A percentile compares a stretch with the other conserved stretches of the same genome.
Conservation (phyloP, 305 asterid species). For the Fraxinus paxiana region DNA sequence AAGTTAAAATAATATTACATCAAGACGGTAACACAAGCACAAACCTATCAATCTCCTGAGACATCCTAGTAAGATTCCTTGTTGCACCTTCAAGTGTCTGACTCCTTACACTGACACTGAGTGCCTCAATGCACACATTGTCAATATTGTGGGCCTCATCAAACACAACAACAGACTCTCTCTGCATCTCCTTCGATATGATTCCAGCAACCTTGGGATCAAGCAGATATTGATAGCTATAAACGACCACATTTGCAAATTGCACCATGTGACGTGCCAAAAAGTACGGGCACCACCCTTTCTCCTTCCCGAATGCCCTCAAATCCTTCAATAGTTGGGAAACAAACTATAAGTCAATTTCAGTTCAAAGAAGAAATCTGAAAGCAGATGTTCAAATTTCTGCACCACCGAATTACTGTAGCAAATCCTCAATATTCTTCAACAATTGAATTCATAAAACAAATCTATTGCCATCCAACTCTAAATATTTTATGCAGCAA, state of each 20-base stretch:
- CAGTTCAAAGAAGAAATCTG: background rate
- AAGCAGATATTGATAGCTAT: conserved; percentile 91
- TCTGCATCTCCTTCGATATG: conserved; percentile 97
- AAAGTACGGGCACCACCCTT: conserved; percentile 96
- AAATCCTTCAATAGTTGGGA: conserved; percentile 53
- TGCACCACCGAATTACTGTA: background rate
- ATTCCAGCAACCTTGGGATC: conserved; percentile 98
- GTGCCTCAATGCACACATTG: conserved; percentile 96
- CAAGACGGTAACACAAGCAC: conserved; percentile 17
- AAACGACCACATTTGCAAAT: conserved; percentile 89
- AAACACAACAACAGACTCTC: conserved; percentile 90
- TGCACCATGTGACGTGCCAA: conserved; percentile 96
- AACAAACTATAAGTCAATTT: conserved; percentile 15
- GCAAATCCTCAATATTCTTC: conserved; percentile 3
- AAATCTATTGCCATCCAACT: background rate
- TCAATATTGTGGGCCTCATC: conserved; percentile 99
- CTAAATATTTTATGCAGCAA: background rate
- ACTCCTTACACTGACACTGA: conserved; percentile 86
- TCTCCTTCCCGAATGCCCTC: conserved; percentile 72
- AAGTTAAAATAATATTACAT: background rate
- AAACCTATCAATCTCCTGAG: conserved; percentile 89
- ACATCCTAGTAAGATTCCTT: conserved; percentile 80
- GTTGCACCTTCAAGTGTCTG: conserved; percentile 98
- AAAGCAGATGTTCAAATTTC: conserved; percentile 9
- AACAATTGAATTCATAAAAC: conserved; percentile 12